Evolutionary conservation across 1,284 basidiomycete species (phyloP), one percentile per base, ranked within the genome.

Genomic region (Prillingera fragicola): DNA sequence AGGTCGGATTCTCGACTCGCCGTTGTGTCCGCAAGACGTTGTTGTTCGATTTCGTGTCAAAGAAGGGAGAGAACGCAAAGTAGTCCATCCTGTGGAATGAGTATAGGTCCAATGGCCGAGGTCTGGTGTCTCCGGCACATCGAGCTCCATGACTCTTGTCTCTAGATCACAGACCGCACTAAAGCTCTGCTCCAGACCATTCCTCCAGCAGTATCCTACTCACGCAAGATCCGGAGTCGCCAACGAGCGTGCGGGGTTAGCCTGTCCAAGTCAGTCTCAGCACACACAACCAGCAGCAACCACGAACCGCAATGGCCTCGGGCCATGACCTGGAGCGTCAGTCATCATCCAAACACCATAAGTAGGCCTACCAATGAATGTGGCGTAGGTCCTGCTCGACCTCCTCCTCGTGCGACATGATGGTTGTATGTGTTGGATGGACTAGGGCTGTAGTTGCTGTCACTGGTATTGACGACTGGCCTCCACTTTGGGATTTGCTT

Each of bases 21-120:
- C 59, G 35, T 37, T 70, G 67, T 0, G 62, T 64, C 5, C 67
- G 40, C 23, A 70, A 48, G 9, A 57, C 57, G 33, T 54, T 55
- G 47, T 70, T 70, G 39, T 70, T 70, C 19, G 61, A 66, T 26
- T 59, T 56, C 2, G 50, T 25, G 44, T 68, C 63, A 50, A 57
- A 70, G 53, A 70, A 70, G 4, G 67, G 67, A 12, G 65, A 68
- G 41, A 56, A 59, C 8, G 65, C 62, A 39, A 70, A 70, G 50
- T 68, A 70, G 50, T 70, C 67, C 56, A 70, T 56, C 24, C 66
- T 68, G 43, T 5, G 35, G 15, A n/a, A n/a, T 28, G 27, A n/a
- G n/a, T n/a, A n/a, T n/a, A n/a, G n/a, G n/a, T n/a, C n/a, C n/a
- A n/a, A n/a, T n/a, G n/a, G n/a, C n/a, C n/a, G n/a, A n/a, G n/a